These are phyloP conservation scores for Solanum clarkiae DNA, from an alignment of 257 asterid species.

Conservation along the genomic window DNA sequence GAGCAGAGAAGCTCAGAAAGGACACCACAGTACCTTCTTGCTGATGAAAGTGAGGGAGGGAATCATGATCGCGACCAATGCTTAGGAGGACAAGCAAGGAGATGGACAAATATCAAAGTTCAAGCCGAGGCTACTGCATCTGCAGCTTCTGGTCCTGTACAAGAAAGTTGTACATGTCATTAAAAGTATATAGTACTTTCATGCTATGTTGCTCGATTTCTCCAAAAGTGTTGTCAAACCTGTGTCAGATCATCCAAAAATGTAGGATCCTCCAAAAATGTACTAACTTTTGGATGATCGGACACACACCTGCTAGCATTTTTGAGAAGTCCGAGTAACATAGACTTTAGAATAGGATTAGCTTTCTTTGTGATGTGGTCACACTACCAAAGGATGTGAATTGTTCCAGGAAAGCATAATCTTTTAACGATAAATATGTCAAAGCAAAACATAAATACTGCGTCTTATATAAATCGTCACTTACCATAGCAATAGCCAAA, in stretches of 20 bases:
- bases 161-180: background rate
- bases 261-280: background rate
- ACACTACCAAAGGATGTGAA: background rate
- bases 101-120: background rate
- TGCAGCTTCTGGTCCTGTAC: background rate
- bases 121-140: background rate
- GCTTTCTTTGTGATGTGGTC: background rate
- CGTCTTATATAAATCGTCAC: background rate
- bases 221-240: background rate
- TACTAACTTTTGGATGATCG: background rate
- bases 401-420: background rate
- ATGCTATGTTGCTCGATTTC: background rate
- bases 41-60: background rate
- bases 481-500: background rate
- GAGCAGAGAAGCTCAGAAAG: background rate
- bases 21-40: slow-evolving; percentile 6
- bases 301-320: background rate
- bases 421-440: background rate
- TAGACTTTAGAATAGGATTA: background rate
- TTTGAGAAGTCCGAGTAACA: background rate
- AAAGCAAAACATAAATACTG: background rate
- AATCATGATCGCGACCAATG: background rate
- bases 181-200: background rate
- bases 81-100: background rate
- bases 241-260: background rate